These are phyloP conservation scores for Fonsecaea pedrosoi DNA, from an alignment of 2,329 filamentous ascomycete species.

Conservation along the genomic window DNA sequence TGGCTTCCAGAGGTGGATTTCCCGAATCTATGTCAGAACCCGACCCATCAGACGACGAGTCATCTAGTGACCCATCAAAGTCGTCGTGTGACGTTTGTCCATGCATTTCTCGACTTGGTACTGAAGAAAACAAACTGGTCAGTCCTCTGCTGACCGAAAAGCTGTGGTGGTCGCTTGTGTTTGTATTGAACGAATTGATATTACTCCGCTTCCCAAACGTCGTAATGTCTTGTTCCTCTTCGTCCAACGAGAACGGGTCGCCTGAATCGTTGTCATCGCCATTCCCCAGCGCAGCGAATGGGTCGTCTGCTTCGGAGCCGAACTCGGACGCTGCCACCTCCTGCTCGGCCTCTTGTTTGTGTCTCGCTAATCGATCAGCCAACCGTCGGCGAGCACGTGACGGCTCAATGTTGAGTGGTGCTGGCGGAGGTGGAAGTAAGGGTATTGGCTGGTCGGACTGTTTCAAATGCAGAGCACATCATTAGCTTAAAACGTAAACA, in stretches of 20 bases:
- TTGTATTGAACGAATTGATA: conserved; percentile 23
- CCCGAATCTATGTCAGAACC: conserved; percentile 37
- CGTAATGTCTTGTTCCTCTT: conserved; percentile 42
- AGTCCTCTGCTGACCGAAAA: conserved; percentile 42
- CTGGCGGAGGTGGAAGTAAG: conserved; percentile 64
- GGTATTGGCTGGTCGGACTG: conserved; percentile 52
- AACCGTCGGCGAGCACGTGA: conserved; percentile 86
- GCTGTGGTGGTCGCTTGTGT: conserved; percentile 42
- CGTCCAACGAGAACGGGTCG: conserved; percentile 40
- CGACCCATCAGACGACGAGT: conserved; percentile 38
- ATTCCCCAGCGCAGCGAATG: conserved; percentile 48
- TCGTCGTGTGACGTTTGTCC: conserved; percentile 29
- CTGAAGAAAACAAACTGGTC: conserved; percentile 38
- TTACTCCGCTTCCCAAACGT: conserved; percentile 39
- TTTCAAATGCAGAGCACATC: conserved; percentile 19
- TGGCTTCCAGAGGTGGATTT: conserved; percentile 42
- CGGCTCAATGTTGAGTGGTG: conserved; percentile 82
- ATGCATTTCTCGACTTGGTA: conserved; percentile 9
- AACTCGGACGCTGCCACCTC: conserved; percentile 41
- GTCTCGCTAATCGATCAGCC: conserved; percentile 82
- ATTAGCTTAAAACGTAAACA: conserved; percentile 58
- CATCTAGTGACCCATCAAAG: conserved; percentile 40
- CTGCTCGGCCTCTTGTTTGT: conserved; percentile 59
- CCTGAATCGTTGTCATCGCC: conserved; percentile 46
- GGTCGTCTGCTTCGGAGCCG: conserved; percentile 41